A percentile compares a stretch with the other conserved stretches of the same genome.
Evolutionary conservation across 2,329 filamentous ascomycete genomes (phyloP).

Genomic region (Aspergillus brunneoviolaceus): DNA sequence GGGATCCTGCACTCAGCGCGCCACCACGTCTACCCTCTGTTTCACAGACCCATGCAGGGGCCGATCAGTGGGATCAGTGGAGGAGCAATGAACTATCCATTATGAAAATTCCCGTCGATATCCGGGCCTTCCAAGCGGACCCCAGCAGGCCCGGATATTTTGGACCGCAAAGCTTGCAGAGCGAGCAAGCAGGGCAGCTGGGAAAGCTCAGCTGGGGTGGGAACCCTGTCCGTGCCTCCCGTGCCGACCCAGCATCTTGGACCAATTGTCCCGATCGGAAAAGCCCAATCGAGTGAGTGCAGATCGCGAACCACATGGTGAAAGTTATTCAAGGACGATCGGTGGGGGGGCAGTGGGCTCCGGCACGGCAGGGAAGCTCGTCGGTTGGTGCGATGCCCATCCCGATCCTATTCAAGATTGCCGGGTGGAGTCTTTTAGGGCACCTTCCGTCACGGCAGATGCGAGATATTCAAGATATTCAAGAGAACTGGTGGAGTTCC

Average conservation of each 20-base stretch:
- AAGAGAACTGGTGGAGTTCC: background rate
- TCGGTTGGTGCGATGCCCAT: background rate
- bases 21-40: background rate
- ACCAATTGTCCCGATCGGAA: background rate
- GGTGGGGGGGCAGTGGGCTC: background rate
- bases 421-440: background rate
- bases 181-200: too few relatives aligned
- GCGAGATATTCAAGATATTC: background rate
- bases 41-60: background rate
- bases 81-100: background rate
- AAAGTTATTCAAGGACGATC: background rate
- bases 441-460: background rate
- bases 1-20: background rate
- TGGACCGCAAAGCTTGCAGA: background rate
- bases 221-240: background rate
- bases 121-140: background rate
- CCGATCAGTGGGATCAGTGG: background rate
- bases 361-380: background rate
- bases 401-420: background rate
- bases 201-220: background rate
- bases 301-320: background rate
- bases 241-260: background rate
- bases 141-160: background rate
- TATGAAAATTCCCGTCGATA: background rate
- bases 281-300: background rate